These are phyloP conservation scores for Zoysia japonica DNA, from an alignment of 176 grass and related monocot genomes.

Conservation along the genomic window DNA sequence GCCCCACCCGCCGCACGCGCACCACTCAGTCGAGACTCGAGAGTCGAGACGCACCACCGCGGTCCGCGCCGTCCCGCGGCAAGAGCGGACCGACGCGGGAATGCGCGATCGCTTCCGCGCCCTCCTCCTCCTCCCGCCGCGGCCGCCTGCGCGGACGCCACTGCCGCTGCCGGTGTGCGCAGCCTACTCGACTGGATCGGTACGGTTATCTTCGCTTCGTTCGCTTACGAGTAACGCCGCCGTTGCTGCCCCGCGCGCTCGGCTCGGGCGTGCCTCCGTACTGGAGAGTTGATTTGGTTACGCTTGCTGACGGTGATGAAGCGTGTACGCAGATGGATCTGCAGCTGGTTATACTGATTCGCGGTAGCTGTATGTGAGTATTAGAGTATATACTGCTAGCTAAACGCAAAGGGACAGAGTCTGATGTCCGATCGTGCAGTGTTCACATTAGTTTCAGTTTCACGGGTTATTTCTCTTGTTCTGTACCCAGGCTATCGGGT, in stretches of 20 bases:
- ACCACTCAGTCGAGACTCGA: too few species aligned
- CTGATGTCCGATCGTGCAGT: neutral
- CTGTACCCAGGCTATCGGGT: too few species aligned
- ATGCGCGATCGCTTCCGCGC: slow-evolving; percentile 10
- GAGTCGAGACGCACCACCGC: too few species aligned
- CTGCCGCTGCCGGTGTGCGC: too few species aligned
- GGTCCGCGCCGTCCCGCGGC: neutral
- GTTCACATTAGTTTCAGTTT: neutral
- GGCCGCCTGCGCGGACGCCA: too few species aligned
- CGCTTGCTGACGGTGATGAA: neutral
- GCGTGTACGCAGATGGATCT: neutral
- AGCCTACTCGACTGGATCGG: too few species aligned
- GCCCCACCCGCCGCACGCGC: neutral
- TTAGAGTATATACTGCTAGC: neutral
- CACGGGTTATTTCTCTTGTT: too few species aligned
- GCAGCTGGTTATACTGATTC: neutral
- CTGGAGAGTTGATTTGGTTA: neutral
- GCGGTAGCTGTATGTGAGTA: neutral
- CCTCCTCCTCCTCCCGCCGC: neutral
- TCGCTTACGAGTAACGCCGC: too few species aligned
- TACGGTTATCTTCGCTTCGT: too few species aligned
- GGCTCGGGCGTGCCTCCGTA: too few species aligned
- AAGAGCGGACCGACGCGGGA: neutral
- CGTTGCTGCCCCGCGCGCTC: too few species aligned
- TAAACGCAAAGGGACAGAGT: neutral